Evolutionary conservation across 306 rosid species (phyloP).

Genomic region (Prunus kanzakura): DNA sequence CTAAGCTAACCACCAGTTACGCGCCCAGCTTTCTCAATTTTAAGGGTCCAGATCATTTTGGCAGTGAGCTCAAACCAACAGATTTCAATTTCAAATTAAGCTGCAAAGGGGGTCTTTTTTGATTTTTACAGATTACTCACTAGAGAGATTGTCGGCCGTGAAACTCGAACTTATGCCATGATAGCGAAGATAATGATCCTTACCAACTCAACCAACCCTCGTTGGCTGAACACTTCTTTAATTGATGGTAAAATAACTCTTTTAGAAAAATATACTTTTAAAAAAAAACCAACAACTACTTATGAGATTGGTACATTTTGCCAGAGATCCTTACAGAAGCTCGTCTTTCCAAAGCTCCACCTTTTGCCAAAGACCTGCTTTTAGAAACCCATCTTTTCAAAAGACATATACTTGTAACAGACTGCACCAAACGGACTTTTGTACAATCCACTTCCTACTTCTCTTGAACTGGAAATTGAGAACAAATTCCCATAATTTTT

Average conservation of each 20-base stretch:
- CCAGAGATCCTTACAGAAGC: not conserved
- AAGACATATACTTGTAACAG: not conserved
- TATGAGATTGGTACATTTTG: not conserved
- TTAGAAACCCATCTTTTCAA: not conserved
- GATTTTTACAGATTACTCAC: no score
- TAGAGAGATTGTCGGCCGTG: rapidly evolving
- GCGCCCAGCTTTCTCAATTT: no score
- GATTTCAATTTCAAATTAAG: no score
- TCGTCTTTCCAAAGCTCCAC: not conserved
- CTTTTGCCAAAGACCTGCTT: not conserved
- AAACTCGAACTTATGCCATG: rapidly evolving
- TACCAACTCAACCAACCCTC: no score
- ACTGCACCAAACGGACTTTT: not conserved
- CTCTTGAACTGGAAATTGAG: no score
- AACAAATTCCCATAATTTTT: not conserved
- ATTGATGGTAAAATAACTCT: no score
- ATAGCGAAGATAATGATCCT: no score
- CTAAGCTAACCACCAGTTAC: no score
- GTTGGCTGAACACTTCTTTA: no score
- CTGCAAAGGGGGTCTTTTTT: no score
- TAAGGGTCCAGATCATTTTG: no score
- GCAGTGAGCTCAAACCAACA: no score
- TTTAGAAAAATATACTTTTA: not conserved
- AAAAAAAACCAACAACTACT: not conserved
- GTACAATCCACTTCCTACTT: not conserved